phyloP scores from a whole-genome alignment of 192 early-diverging fungal genomes.

The Chytriomyces sp. region DNA sequence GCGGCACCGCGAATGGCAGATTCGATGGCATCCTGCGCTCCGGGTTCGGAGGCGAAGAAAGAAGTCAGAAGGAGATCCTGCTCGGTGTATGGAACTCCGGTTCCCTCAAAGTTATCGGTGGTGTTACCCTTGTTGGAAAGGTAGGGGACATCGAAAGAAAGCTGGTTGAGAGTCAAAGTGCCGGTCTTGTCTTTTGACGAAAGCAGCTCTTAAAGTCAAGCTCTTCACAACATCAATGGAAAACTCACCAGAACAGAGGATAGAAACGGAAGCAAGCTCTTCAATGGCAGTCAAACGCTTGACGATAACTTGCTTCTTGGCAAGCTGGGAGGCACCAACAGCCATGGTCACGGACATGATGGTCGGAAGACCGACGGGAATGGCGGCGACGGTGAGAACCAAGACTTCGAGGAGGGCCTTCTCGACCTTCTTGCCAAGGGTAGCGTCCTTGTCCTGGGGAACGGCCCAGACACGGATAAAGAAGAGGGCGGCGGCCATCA shows the following conservation, averaged over 20 bases:
- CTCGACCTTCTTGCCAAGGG: conserved; percentile 34
- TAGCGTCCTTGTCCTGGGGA: conserved; percentile 51
- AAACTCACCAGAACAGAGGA: conserved; percentile 57
- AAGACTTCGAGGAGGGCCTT: conserved; percentile 65
- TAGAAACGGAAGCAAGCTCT: conserved; percentile 87
- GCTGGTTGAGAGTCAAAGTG: conserved; percentile 87
- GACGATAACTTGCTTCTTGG: conserved; percentile 87
- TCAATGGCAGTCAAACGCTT: conserved; percentile 91
- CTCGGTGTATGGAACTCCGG: conserved; percentile 46
- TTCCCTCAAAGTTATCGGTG: conserved; percentile 66
- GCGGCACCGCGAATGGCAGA: conserved; percentile 82
- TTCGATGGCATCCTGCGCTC: conserved; percentile 89
- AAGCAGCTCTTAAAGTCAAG: no score
- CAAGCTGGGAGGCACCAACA: conserved; percentile 84
- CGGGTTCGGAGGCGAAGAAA: conserved; percentile 81
- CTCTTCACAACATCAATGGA: neutral
- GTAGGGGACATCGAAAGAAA: conserved; percentile 85
- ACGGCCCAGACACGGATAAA: conserved; percentile 53
- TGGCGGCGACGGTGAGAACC: conserved; percentile 86
- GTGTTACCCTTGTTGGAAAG: conserved; percentile 51
- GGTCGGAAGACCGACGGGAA: conserved; percentile 90
- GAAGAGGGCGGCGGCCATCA: conserved; percentile 66
- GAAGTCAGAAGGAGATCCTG: conserved; percentile 81
- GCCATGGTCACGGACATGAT: conserved; percentile 96
- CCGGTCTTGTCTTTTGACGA: conserved; percentile 94